phyloP scores from a whole-genome alignment of 768 basidiomycete species.

The Boletus rufocinnamomeus region DNA sequence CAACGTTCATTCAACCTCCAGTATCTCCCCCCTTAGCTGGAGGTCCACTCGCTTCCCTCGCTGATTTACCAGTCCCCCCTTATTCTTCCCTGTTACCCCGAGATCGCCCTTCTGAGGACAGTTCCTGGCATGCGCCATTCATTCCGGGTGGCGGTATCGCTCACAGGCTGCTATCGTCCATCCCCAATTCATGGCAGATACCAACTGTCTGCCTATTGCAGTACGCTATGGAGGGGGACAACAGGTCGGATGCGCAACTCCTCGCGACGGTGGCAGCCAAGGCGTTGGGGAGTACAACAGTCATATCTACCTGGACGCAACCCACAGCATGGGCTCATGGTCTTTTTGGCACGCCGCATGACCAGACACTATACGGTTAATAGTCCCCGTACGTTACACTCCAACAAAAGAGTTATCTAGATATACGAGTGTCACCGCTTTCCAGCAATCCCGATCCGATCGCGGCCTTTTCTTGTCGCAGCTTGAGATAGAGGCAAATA shows the following conservation, averaged over 20 bases:
- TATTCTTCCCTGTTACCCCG: slow-evolving; percentile 54
- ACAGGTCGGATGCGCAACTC: slow-evolving; percentile 66
- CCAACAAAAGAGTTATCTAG: slow-evolving; percentile 1
- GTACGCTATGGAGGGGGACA: slow-evolving; percentile 84
- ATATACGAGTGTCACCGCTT: slow-evolving; percentile 47
- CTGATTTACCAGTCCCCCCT: slow-evolving; percentile 49
- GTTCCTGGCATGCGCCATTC: slow-evolving; percentile 54
- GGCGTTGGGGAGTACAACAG: slow-evolving; percentile 42
- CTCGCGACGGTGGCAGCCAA: slow-evolving; percentile 57
- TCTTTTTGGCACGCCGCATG: slow-evolving; percentile 72
- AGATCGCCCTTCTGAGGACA: slow-evolving; percentile 28
- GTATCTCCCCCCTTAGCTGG: slow-evolving; percentile 46
- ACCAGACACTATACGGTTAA: slow-evolving; percentile 72
- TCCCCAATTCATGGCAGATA: slow-evolving; percentile 51
- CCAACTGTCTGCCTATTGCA: slow-evolving; percentile 65
- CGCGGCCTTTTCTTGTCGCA: slow-evolving; percentile 58
- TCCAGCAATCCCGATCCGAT: slow-evolving; percentile 59
- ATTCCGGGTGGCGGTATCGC: slow-evolving; percentile 81
- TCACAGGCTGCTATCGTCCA: slow-evolving; percentile 59
- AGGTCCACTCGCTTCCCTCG: slow-evolving; percentile 47
- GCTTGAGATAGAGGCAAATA: slow-evolving; percentile 86
- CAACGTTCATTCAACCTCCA: slow-evolving; percentile 53
- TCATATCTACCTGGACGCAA: slow-evolving; percentile 49
- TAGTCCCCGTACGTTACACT: not conserved
- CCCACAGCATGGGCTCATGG: slow-evolving; percentile 63